Percentiles rank a stretch among this genome's conserved stretches.
phyloP scores from a whole-genome alignment of 768 basidiomycete species.

The Fomitopsis serialis region DNA sequence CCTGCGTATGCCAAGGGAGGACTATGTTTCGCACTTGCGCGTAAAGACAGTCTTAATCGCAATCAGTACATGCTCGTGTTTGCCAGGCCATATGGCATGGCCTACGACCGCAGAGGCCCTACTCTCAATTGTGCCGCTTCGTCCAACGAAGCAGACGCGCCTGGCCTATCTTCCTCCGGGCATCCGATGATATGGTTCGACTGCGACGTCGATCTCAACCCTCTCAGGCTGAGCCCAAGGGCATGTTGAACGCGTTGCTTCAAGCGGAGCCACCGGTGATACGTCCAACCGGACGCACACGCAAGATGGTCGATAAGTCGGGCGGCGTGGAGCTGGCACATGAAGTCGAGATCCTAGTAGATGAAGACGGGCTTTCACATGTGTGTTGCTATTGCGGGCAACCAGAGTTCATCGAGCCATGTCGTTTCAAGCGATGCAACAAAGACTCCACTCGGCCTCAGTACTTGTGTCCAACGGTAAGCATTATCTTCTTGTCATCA shows the following conservation, averaged over 20 bases:
- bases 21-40: background rate
- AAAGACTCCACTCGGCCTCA: too few species aligned
- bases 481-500: too few species aligned
- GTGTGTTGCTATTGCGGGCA: background rate
- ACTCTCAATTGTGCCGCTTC: background rate
- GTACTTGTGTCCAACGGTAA: too few species aligned
- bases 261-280: background rate
- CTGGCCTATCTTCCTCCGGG: background rate
- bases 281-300: background rate
- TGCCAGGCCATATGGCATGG: background rate
- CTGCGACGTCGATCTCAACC: background rate
- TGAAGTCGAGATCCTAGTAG: background rate
- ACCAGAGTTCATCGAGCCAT: background rate
- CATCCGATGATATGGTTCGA: background rate
- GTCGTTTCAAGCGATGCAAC: too few species aligned
- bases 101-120: background rate
- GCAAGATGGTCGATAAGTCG: background rate
- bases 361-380: background rate
- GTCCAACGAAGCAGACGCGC: background rate
- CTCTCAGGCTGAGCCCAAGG: background rate
- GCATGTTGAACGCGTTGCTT: background rate
- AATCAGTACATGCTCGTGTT: background rate
- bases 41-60: background rate
- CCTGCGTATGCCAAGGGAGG: background rate
- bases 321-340: background rate